Base-by-base conservation (phyloP, 192 early-diverging fungal genomes). In the Paraglomus occultum region DNA sequence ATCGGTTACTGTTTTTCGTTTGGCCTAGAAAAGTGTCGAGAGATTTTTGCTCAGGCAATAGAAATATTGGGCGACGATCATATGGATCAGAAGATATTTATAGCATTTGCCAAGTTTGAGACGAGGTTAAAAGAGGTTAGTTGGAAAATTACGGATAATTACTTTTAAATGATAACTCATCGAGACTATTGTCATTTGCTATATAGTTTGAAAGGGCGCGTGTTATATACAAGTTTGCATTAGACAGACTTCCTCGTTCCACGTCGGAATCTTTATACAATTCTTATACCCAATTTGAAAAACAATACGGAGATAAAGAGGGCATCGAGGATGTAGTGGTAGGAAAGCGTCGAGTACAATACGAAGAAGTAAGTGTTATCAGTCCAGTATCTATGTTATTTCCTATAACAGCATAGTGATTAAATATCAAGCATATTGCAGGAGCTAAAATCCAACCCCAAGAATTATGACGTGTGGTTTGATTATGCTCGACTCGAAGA, bases 381-480 rank as follows among this genome's bases (percentile, higher is more conserved):
- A 22, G 51, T 77, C 77, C 38, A 39, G 64, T 20, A 39, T 22
- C 2, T 65, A 48, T 51, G 18, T 8, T 18, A 40, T 3, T 61
- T 4, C 42, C 3, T 31, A 31, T 31, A 18, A 18, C 51, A 51
- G 51, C 51, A 51, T 51, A 18, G 51, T 18, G 51, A 51, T 51
- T n/a, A 59, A 18, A 9, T 18, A 31, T 12, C 46, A 4, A 39
- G 18, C 20, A 59, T 51, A 48, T 72, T 52, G 14, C 67, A 80
- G 60, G 80, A 82, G 23, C 73, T 92, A 18, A 80, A 76, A 49
- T 52, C 50, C 5, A 94, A 93, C 67, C 82, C 92, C n/a, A 84
- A 88, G 18, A 96, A 99, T 74, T 98, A 98, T 74, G 97, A 99
- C 62, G 79, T 90, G n/a, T 99, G 97, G 97, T 93, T 99, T 60